phyloP scores from a whole-genome alignment of 495 filamentous ascomycete genomes.

The Podospora conica region DNA sequence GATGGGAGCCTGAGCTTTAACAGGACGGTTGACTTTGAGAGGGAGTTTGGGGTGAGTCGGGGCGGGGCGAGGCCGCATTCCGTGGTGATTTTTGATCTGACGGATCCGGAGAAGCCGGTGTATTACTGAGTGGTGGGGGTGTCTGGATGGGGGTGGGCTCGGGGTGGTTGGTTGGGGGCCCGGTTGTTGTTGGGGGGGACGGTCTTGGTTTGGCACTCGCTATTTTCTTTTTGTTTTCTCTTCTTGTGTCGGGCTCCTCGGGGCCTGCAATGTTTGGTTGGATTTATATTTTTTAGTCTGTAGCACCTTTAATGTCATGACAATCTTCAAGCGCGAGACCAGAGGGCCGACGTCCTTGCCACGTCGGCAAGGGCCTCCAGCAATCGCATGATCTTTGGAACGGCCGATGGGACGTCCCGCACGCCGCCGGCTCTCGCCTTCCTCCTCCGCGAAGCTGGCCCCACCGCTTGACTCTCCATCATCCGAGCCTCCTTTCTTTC shows the following conservation, averaged over 20 bases:
- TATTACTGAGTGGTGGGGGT: constrained; percentile 29
- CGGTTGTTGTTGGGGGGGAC: too few relatives aligned
- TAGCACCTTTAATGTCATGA: too few relatives aligned
- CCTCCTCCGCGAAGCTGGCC: too few relatives aligned
- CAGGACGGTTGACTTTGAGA: constrained; percentile 51
- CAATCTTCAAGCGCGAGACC: too few relatives aligned
- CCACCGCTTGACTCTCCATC: too few relatives aligned
- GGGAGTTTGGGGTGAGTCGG: constrained; percentile 42
- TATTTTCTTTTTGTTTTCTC: neutral
- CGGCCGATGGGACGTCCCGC: too few relatives aligned
- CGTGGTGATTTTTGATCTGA: constrained; percentile 52
- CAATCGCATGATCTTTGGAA: too few relatives aligned
- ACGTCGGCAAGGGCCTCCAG: too few relatives aligned
- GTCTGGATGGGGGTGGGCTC: neutral
- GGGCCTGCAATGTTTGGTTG: neutral
- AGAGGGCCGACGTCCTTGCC: too few relatives aligned
- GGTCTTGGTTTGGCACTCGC: neutral
- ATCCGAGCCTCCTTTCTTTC: too few relatives aligned
- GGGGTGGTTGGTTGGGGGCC: neutral
- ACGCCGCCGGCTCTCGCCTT: too few relatives aligned
- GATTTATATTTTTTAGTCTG: too few relatives aligned
- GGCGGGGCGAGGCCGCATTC: constrained; percentile 58
- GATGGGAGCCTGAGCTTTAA: constrained; percentile 53
- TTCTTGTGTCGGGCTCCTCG: neutral
- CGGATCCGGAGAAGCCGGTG: constrained; percentile 39